Evolutionary conservation across 352 stramenopile species (phyloP).

Genomic region (Phytophthora palmivora): DNA sequence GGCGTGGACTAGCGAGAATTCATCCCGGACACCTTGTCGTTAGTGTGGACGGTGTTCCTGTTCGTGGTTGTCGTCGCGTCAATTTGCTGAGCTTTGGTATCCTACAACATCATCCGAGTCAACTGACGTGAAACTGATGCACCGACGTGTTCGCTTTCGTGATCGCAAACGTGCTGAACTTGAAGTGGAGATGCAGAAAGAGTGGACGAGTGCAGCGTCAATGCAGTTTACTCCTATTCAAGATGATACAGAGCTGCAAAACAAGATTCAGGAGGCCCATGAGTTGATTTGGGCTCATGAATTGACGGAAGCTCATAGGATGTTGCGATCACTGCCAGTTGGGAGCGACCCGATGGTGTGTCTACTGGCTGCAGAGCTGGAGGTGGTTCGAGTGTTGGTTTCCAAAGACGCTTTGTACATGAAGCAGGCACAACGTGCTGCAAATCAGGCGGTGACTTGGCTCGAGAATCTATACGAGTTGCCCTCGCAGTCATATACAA

Average conservation of each 20-base stretch:
- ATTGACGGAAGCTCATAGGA: slow-evolving; percentile 23
- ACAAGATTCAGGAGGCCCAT: slow-evolving; percentile 29
- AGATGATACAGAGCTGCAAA: slow-evolving; percentile 16
- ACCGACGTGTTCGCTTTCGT: slow-evolving; percentile 32
- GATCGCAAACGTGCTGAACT: slow-evolving; percentile 47
- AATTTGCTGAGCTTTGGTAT: slow-evolving; percentile 44
- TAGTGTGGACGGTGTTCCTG: slow-evolving; percentile 33
- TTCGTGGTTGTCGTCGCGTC: slow-evolving; percentile 34
- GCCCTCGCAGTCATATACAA: slow-evolving; percentile 40
- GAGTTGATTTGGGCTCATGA: slow-evolving; percentile 41
- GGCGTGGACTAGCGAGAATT: slow-evolving; percentile 33
- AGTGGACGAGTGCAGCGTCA: slow-evolving; percentile 9
- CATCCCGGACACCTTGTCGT: slow-evolving; percentile 42
- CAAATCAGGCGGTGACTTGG: slow-evolving; percentile 34
- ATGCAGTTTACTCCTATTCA: slow-evolving; percentile 15
- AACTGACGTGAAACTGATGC: not conserved
- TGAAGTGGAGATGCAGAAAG: slow-evolving; percentile 43
- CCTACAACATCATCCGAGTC: not conserved
- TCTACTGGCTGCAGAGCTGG: slow-evolving; percentile 39
- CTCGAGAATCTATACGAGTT: slow-evolving; percentile 41
- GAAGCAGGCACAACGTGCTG: slow-evolving; percentile 29
- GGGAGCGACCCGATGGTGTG: slow-evolving; percentile 35
- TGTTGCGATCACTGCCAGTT: slow-evolving; percentile 12
- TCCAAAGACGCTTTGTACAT: slow-evolving; percentile 45
- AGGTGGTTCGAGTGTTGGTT: slow-evolving; percentile 42